Percentiles rank a stretch among this genome's conserved stretches.
These are phyloP conservation scores for Niebla homalea DNA, from an alignment of 495 filamentous ascomycete genomes.

Conservation along the genomic window DNA sequence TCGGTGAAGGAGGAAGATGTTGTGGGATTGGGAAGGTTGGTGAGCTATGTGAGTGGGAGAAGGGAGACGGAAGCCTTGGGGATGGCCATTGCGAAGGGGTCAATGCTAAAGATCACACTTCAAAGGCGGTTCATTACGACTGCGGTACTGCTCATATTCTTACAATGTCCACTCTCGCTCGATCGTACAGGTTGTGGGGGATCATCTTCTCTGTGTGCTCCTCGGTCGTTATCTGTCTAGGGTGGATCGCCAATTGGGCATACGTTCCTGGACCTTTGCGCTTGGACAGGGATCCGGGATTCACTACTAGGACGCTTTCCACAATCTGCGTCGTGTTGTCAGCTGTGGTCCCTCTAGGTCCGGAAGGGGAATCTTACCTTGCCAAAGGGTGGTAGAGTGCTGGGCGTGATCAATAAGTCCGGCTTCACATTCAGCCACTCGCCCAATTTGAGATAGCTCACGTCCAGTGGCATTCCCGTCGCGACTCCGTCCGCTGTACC, in stretches of 20 bases:
- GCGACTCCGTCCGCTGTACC: constrained; percentile 42
- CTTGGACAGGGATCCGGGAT: constrained; percentile 79
- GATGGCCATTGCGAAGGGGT: background rate
- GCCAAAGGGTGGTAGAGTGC: constrained; percentile 68
- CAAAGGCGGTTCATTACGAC: background rate
- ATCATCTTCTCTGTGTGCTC: constrained; percentile 42
- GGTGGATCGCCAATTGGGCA: constrained; percentile 60
- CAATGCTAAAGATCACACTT: too few relatives aligned
- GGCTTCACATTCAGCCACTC: constrained; percentile 78
- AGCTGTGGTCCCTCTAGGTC: background rate
- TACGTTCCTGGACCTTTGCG: constrained; percentile 67
- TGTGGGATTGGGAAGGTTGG: background rate
- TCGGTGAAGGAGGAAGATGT: constrained; percentile 22
- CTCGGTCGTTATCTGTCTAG: constrained; percentile 41
- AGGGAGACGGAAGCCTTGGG: background rate
- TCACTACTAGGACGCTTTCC: constrained; percentile 72
- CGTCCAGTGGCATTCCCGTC: constrained; percentile 64
- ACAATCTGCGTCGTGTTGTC: constrained; percentile 46
- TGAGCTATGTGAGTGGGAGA: constrained; percentile 18
- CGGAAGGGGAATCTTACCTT: constrained; percentile 46
- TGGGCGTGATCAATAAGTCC: constrained; percentile 76
- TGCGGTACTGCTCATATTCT: constrained; percentile 41
- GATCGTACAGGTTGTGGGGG: constrained; percentile 62
- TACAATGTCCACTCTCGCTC: constrained; percentile 72
- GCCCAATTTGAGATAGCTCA: constrained; percentile 75